Conservation (phyloP, 23 red algal genomes). For the Chondrus crispus region DNA sequence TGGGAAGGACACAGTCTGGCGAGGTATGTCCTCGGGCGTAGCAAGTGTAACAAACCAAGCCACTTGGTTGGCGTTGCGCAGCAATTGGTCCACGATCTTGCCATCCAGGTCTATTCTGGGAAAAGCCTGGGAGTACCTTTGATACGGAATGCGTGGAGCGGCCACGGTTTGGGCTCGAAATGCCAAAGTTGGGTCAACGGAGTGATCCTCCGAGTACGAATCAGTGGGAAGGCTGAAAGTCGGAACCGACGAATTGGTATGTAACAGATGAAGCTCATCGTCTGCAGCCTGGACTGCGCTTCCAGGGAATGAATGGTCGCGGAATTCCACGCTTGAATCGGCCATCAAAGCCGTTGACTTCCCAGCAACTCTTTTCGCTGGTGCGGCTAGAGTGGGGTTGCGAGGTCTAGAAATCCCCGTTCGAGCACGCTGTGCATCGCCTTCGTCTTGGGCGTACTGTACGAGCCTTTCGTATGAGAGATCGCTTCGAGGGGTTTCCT, state of each 20-base stretch:
- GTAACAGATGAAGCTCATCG: background rate
- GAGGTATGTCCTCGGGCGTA: background rate
- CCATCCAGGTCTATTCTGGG: too few relatives aligned
- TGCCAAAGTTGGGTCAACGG: too few relatives aligned
- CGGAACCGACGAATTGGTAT: background rate
- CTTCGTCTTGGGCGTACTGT: background rate
- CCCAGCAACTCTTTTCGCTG: background rate
- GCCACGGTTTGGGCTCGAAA: too few relatives aligned
- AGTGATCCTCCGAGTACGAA: too few relatives aligned
- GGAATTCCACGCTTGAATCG: background rate
- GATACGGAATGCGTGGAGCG: too few relatives aligned
- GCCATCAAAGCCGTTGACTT: background rate
- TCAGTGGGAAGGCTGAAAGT: background rate
- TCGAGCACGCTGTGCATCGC: background rate
- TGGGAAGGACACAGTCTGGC: background rate
- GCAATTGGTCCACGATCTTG: too few relatives aligned
- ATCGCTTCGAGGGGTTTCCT: background rate
- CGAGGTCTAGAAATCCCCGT: background rate
- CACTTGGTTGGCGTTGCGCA: too few relatives aligned
- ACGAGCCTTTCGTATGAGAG: background rate
- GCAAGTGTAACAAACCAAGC: background rate
- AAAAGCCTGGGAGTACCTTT: too few relatives aligned
- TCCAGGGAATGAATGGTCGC: background rate
- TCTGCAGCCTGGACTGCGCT: background rate
- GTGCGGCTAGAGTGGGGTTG: background rate